Evolutionary conservation across 108 stramenopile genomes (phyloP), one percentile per base, ranked within the genome.

Genomic region (Skeletonema potamos): DNA sequence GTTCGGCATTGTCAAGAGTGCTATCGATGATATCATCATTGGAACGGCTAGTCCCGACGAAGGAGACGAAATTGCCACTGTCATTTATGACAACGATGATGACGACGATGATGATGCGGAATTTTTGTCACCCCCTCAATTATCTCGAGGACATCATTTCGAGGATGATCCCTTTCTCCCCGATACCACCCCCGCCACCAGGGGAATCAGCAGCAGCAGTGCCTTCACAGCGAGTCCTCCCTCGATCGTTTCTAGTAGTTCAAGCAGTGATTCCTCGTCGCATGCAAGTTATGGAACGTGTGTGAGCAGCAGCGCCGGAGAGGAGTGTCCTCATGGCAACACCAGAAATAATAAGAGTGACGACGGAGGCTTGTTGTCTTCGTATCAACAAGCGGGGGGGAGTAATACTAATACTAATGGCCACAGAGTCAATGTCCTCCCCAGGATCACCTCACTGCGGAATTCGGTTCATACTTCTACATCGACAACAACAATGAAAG

Each of bases 231-330:
- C 43, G 2, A 68, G 64, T 43, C 74, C 74, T 1, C 74, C 66
- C 12, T 46, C 57, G 0, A 54, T 76, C 30, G 58, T 62, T 68
- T 68, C 67, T 7, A 76, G 74, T 7, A 76, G 74, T 46, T 62
- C 61, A 18, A 51, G 3, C 8, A 51, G 48, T 24, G 48, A 51
- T 51, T 51, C 9, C 8, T 51, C 48, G 20, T 51, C 48, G 1
- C 48, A 76, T 68, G 62, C 66, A 28, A 66, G 58, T 5, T 63
- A 76, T 76, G 74, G 74, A 17, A 68, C 61, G 30, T 67, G 59
- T 57, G 24, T 26, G 12, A 56, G 60, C 54, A 24, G 48, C 8
- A 7, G 7, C 6, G 34, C 34, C 58, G 56, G 11, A 37, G 27
- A 7, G 12, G 32, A 36, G 54, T 61, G 4, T 57, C 60, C 46